Evolutionary conservation across 2,329 filamentous ascomycete genomes (phyloP), one percentile per base, ranked within the genome.

Genomic region (Aureobasidium sp.): DNA sequence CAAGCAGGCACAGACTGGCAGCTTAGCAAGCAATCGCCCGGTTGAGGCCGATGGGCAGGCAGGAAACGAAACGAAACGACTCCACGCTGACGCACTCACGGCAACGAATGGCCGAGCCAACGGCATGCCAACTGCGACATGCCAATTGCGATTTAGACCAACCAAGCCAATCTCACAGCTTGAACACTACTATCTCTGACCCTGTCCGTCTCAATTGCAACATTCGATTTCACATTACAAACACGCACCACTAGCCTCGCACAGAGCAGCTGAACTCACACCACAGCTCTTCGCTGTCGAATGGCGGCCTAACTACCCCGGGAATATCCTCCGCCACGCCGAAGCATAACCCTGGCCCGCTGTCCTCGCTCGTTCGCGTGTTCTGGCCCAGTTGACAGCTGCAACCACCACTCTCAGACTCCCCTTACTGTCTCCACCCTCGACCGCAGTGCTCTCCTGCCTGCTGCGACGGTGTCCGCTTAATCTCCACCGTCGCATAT

Each of bases 331-430:
- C 39, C 53, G 53, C 53, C 53, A 57, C 53, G 53, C 53, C 53
- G 39, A 57, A 57, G 53, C 53, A 57, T 57, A 44, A 57, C 54
- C 54, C 54, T 58, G 54, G n/a, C 42, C 54, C 53, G 42, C 54
- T 48, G 54, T 58, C 42, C 42, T 58, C 54, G 54, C 42, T 58
- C 54, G 54, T 42, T 58, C 54, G 41, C 42, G 42, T 21, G 41
- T 58, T 58, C 41, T 58, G 42, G 54, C 54, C 54, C 54, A 48
- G 10, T 48, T 48, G 54, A 58, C 42, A 58, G 53, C 27, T 30
- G 39, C 30, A 2, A 37, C 44, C 44, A 30, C 45, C 34, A 37
- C 21, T 50, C 55, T 11, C 15, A 36, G 44, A 50, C 57, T 29
- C 44, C 37, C 45, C 37, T 42, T 30, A 25, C 45, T 45, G 32